These are phyloP conservation scores for Eucalyptus marginata DNA, from an alignment of 345 rosid genomes.

Conservation along the genomic window DNA sequence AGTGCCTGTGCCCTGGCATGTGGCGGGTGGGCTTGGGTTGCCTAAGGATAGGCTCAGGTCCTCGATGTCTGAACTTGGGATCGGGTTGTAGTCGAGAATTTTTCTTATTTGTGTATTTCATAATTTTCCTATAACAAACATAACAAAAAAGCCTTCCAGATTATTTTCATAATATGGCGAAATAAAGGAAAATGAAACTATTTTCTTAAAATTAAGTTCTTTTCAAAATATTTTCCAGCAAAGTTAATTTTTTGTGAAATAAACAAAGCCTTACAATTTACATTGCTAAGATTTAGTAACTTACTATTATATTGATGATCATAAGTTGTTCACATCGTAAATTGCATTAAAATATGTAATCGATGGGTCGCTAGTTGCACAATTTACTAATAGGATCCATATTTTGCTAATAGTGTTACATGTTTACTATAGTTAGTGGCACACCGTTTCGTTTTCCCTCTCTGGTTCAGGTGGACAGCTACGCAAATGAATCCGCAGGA, in stretches of 20 bases:
- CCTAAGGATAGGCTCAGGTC: neutral
- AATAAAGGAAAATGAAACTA: neutral
- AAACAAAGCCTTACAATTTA: neutral
- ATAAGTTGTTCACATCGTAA: neutral
- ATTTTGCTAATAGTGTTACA: neutral
- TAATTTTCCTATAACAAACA: neutral
- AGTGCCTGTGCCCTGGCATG: neutral
- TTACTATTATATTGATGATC: neutral
- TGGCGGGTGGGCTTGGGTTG: neutral
- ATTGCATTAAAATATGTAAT: neutral
- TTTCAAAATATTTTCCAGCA: neutral
- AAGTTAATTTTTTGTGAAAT: neutral
- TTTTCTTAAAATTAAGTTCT: neutral
- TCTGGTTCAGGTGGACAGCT: neutral
- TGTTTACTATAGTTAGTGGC: neutral
- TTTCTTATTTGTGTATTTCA: neutral
- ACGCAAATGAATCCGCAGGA: neutral
- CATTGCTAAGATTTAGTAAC: neutral
- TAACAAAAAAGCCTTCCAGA: neutral
- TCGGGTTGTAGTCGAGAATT: neutral
- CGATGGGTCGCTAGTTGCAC: neutral
- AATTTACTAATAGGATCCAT: neutral
- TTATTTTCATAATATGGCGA: neutral
- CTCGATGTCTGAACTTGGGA: fast-evolving
- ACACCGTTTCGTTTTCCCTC: neutral